Evolutionary conservation across 768 basidiomycete genomes (phyloP).

Genomic region (Boletales sp.): DNA sequence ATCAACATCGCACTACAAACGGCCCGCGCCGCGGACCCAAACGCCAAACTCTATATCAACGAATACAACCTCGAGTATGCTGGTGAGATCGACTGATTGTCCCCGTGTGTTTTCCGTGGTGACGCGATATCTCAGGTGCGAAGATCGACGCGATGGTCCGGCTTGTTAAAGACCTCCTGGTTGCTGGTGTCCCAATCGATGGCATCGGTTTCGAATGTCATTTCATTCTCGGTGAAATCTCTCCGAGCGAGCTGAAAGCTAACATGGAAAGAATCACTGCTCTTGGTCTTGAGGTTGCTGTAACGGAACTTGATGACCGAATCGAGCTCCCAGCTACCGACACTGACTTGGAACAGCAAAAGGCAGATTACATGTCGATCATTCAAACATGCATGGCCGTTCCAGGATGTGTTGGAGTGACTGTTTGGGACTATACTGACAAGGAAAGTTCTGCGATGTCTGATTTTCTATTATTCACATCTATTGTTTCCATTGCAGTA

Average conservation of each 20-base stretch:
- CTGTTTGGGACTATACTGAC: conserved; percentile 43
- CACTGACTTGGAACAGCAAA: conserved; percentile 50
- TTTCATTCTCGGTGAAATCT: conserved; percentile 56
- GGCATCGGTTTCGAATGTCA: conserved; percentile 62
- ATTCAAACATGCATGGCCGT: conserved; percentile 50
- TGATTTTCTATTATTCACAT: conserved; percentile 18
- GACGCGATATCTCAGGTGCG: background rate
- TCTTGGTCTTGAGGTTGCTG: conserved; percentile 63
- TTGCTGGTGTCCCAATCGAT: conserved; percentile 49
- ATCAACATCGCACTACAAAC: conserved; percentile 46
- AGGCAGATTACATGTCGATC: conserved; percentile 52
- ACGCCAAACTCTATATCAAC: conserved; percentile 33
- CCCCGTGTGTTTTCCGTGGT: background rate
- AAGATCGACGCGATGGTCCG: conserved; percentile 47
- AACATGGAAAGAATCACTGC: conserved; percentile 52
- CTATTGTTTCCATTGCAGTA: conserved; percentile 2
- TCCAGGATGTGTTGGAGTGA: conserved; percentile 34
- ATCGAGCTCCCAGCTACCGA: conserved; percentile 49
- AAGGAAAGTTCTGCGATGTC: conserved; percentile 11
- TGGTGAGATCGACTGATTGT: conserved; percentile 11
- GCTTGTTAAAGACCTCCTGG: conserved; percentile 48
- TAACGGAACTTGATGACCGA: conserved; percentile 67
- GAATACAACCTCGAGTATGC: conserved; percentile 26
- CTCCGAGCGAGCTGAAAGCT: conserved; percentile 38
- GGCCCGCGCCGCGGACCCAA: conserved; percentile 29